A percentile compares a stretch with the other conserved stretches of the same genome.
Conservation (phyloP, 2,329 filamentous ascomycete species). For the Colletotrichum shisoi region DNA sequence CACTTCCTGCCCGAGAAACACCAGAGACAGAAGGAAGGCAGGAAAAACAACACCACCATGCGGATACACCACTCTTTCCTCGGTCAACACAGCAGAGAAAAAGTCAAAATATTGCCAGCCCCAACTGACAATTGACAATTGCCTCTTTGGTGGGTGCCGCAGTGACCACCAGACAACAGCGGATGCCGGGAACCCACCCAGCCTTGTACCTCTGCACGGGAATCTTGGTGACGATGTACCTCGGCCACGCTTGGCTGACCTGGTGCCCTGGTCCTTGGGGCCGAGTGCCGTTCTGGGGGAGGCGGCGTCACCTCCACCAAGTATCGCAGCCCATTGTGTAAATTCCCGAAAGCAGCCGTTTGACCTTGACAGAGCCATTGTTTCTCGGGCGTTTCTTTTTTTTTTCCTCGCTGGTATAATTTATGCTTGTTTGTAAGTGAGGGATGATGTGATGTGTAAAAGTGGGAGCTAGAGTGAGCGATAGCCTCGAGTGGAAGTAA, state of each 20-base stretch:
- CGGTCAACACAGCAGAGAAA: too few species aligned
- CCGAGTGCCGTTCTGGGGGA: slow-evolving; percentile 15
- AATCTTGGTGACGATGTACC: slow-evolving; percentile 30
- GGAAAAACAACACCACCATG: too few species aligned
- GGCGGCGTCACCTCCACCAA: neutral
- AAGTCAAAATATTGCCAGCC: too few species aligned
- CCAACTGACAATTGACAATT: neutral
- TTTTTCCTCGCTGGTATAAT: neutral
- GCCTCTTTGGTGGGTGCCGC: neutral
- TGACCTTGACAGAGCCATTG: neutral
- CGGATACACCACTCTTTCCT: too few species aligned
- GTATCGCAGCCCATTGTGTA: too few species aligned
- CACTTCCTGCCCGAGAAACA: neutral
- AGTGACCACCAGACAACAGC: slow-evolving; percentile 6
- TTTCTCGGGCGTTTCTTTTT: neutral
- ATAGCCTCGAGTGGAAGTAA: too few species aligned
- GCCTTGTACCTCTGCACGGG: slow-evolving; percentile 19
- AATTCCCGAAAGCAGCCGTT: slow-evolving; percentile 26
- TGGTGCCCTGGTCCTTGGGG: slow-evolving; percentile 8
- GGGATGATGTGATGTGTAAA: too few species aligned
- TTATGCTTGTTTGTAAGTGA: neutral
- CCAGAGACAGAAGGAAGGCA: neutral
- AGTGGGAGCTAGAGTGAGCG: too few species aligned
- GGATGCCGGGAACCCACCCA: slow-evolving; percentile 3
- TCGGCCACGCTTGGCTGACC: neutral